Evolutionary conservation across 2,329 filamentous ascomycete genomes (phyloP), one percentile per base, ranked within the genome.

Genomic region (Penicillium thymicola): DNA sequence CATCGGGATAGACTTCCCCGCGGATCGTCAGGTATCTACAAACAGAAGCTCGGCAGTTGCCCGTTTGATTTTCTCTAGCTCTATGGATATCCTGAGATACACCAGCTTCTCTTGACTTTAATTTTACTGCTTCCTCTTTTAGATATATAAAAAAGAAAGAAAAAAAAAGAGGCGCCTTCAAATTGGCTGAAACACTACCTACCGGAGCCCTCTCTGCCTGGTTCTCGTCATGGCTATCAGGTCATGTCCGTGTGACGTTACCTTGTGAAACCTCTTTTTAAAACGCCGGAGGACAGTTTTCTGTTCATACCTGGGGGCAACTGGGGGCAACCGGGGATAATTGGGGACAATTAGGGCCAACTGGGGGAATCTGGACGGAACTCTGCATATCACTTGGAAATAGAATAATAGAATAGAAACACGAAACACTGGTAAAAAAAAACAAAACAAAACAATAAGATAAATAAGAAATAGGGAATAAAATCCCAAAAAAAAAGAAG

Each of bases 191-290:
- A 63, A 67, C 59, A 57, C 46, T 51, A 27, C 44, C 51, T 48
- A 49, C 53, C 57, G 53, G 60, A 64, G 58, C 44, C 51, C 54
- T 57, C 61, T 58, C 30, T 32, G 11, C 5, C 30, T 32, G 30
- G 52, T 65, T 61, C 59, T 68, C 55, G 55, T 61, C 60, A 61
- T 67, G 62, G 63, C 60, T 63, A 71, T 67, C 64, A 67, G 63
- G 65, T 63, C 30, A 32, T 32, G 30, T 32, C 30, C 30, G 47
- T 74, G 68, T 66, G 68, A 73, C 72, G 72, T 74, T 74, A 72
- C 72, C 63, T 66, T 68, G 72, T 75, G 71, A 65, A 68, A 74
- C 72, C 62, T 65, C 60, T 54, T 63, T 70, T 65, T 65, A 63
- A 70, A 67, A 65, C 59, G 63, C 30, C 30, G 11, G 30, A 11